phyloP scores from a whole-genome alignment of 805 yeast species.

The Tetrapisispora phaffii region DNA sequence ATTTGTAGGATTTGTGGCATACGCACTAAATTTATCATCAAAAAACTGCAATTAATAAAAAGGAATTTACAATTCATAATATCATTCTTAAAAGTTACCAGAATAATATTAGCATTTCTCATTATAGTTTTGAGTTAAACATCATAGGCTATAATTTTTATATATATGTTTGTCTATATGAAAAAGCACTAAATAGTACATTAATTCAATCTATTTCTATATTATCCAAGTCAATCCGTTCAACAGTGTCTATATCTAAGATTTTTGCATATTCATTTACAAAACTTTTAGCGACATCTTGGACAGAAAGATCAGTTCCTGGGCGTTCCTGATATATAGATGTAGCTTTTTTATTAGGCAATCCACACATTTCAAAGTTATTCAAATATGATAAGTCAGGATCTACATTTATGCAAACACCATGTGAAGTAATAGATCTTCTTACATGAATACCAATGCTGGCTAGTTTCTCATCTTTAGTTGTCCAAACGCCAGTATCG shows the following conservation, averaged over 20 bases:
- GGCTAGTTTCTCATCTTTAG: conserved; percentile 49
- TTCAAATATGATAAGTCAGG: conserved; percentile 70
- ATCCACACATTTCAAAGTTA: conserved; percentile 75
- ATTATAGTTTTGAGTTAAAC: background rate
- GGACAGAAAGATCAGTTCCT: conserved; percentile 17
- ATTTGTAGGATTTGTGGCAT: conserved; percentile 13
- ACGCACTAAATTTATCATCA: conserved; percentile 12
- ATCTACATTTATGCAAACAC: conserved; percentile 67
- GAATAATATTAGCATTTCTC: background rate
- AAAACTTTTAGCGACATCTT: conserved; percentile 36
- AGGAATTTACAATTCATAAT: background rate
- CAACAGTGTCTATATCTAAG: conserved; percentile 32
- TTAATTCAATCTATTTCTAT: conserved; percentile 7
- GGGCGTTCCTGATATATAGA: conserved; percentile 34
- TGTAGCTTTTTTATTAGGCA: conserved; percentile 52
- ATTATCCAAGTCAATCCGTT: conserved; percentile 31
- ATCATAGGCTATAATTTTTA: background rate
- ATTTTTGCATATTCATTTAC: conserved; percentile 36
- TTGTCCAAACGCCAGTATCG: conserved; percentile 86
- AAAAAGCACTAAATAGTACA: background rate
- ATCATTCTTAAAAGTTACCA: background rate
- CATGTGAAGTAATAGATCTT: conserved; percentile 79
- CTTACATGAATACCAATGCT: conserved; percentile 85
- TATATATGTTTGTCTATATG: background rate
- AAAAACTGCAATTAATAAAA: background rate